phyloP scores from a whole-genome alignment of 2,329 filamentous ascomycete species.

The Chaetomiaceae sp. region DNA sequence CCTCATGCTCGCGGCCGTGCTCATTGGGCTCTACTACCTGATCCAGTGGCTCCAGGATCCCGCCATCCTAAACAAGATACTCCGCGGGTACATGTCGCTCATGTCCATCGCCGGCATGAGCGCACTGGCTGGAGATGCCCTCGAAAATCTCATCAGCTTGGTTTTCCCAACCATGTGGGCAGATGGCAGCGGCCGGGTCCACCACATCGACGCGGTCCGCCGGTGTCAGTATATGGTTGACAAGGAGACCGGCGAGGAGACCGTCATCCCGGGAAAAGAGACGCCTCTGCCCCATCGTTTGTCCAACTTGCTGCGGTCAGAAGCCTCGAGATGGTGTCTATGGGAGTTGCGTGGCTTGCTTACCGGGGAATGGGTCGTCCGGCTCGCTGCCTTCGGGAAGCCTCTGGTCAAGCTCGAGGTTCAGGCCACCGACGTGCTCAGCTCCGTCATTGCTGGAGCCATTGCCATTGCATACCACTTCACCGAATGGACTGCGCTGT shows the following conservation, averaged over 20 bases:
- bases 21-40: conserved; percentile 75
- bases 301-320: conserved; percentile 28
- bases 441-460: conserved; percentile 49
- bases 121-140: conserved; percentile 65
- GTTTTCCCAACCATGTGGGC: conserved; percentile 70
- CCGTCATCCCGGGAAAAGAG: conserved; percentile 28
- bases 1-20: conserved; percentile 64
- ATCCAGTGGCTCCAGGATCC: conserved; percentile 87
- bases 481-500: conserved; percentile 54
- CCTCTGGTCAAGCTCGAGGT: conserved; percentile 45
- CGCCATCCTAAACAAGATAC: conserved; percentile 71
- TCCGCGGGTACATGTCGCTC: conserved; percentile 77
- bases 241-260: conserved; percentile 23
- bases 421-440: conserved; percentile 54
- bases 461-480: conserved; percentile 63
- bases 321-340: conserved; percentile 28
- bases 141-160: conserved; percentile 61
- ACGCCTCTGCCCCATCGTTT: conserved; percentile 39
- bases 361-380: conserved; percentile 47
- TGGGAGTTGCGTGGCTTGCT: conserved; percentile 52
- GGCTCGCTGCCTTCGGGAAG: conserved; percentile 48
- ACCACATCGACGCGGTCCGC: conserved; percentile 39
- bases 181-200: conserved; percentile 38
- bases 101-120: conserved; percentile 74
- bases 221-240: conserved; percentile 36